Conservation (phyloP, 2,329 filamentous ascomycete genomes). For the Dendryphion nanum region DNA sequence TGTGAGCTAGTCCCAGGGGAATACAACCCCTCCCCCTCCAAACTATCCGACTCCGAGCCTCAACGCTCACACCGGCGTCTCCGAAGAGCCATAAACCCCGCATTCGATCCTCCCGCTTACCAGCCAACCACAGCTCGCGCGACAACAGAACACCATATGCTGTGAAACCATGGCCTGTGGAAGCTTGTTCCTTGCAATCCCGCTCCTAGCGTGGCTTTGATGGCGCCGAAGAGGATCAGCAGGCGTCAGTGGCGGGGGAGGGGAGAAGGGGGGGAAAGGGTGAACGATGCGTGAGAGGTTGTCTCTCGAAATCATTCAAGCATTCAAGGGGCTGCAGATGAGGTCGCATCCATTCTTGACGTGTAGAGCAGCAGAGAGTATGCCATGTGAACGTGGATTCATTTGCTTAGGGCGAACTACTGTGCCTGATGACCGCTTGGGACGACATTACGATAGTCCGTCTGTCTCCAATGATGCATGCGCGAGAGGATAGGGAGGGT, state of each 20-base stretch:
- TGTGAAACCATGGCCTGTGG: slow-evolving; percentile 9
- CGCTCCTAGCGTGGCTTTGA: not conserved
- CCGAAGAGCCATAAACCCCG: slow-evolving; percentile 14
- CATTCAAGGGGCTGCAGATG: slow-evolving; percentile 9
- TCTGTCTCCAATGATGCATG: no score
- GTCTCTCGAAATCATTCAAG: no score
- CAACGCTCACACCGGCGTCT: slow-evolving; percentile 12
- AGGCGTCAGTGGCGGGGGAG: slow-evolving; percentile 4
- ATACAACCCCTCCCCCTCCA: no score
- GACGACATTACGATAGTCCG: slow-evolving; percentile 6
- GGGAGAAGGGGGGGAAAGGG: no score
- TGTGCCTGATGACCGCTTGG: slow-evolving; percentile 3
- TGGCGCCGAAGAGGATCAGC: slow-evolving; percentile 4
- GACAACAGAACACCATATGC: not conserved
- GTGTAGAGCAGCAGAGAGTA: not conserved
- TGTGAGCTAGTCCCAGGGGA: no score
- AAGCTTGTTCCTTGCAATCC: slow-evolving; percentile 14
- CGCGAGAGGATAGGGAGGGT: no score
- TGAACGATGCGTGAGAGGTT: no score
- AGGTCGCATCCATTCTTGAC: slow-evolving; percentile 5
- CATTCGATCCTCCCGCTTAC: slow-evolving; percentile 12
- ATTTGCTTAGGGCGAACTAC: slow-evolving; percentile 10
- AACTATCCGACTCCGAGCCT: slow-evolving; percentile 11
- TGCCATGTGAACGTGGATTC: slow-evolving; percentile 12
- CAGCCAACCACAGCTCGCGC: slow-evolving; percentile 7